A percentile compares a stretch with the other conserved stretches of the same genome.
These are phyloP conservation scores for Ricinus communis DNA, from an alignment of 345 rosid genomes.

Conservation along the genomic window DNA sequence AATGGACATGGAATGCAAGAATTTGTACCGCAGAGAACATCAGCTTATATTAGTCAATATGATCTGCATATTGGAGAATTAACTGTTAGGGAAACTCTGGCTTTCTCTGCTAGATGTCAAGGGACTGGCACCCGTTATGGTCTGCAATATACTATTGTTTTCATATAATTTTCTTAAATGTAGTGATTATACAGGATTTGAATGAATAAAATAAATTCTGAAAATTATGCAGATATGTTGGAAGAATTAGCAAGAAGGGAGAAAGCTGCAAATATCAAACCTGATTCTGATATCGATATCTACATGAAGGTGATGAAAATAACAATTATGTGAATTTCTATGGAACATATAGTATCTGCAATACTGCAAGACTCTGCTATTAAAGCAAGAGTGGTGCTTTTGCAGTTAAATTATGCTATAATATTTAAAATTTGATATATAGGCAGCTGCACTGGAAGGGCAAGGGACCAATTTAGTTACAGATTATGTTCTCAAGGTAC, in stretches of 20 bases:
- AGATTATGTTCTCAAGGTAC: constrained; percentile 77
- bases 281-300: constrained; percentile 81
- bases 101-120: constrained; percentile 66
- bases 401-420: neutral
- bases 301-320: constrained; percentile 66
- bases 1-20: constrained; percentile 68
- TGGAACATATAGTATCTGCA: neutral
- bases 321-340: neutral
- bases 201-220: neutral
- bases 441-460: constrained; percentile 73
- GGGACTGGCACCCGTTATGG: constrained; percentile 61
- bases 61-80: constrained; percentile 63
- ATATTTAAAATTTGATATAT: constrained; percentile 8
- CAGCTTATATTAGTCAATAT: constrained; percentile 64
- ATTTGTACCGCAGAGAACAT: constrained; percentile 58
- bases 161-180: no score
- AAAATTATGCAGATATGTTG: constrained; percentile 58
- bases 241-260: constrained; percentile 73
- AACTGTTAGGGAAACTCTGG: constrained; percentile 65
- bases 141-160: constrained; percentile 22
- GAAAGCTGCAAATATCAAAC: constrained; percentile 76
- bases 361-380: neutral
- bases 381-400: neutral
- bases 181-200: no score
- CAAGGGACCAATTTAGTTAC: constrained; percentile 65